Base-by-base conservation (phyloP, 768 basidiomycete species). In the Phanerochaete carnosa region DNA sequence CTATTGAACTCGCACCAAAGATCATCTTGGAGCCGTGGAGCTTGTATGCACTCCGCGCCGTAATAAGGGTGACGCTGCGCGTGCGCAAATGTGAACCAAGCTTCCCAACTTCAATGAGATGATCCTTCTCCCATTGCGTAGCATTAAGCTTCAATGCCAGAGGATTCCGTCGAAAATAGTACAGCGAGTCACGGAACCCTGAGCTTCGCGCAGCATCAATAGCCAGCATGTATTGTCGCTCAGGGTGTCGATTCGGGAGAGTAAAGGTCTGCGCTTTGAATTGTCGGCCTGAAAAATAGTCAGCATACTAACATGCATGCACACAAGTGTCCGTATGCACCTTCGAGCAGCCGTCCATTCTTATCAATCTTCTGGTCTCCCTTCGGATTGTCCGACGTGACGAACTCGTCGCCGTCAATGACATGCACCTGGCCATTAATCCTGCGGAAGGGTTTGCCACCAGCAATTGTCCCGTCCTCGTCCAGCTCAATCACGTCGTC, bases 181-280 rank as follows among this genome's bases (percentile, higher is more conserved):
- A 97, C n/a, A 98, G 78, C 9, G 97, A 98, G 73, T 98, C 97
- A 51, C 94, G 85, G 75, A 94, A 98, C 3, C 97, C 97, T 22
- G 94, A 95, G 9, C 93, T 92, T 28, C 96, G 87, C 0, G 97
- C 97, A 2, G 95, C 96, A 69, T 99, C 97, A 60, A 99, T 98
- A 23, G 96, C 95, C 45, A 98, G 90, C 85, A 97, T 92, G 76
- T 97, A 99, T 62, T 85, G 80, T 47, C 89, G 83, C 28, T 91
- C 83, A 9, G 94, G 88, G 68, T 98, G 88, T 23, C 96, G 85
- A 58, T 85, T 86, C 0, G 93, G 90, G 5, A 95, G 84, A n/a
- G 82, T 75, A 71, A 99, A 98, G 1, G 95, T 97, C 29, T 84
- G 76, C 1, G 94, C 87, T 73, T 95, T 96, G 80, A 94, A 97